Evolutionary conservation across 805 yeast genomes (phyloP), one percentile per base, ranked within the genome.

Genomic region (Tetrapisispora pingtungensis): DNA sequence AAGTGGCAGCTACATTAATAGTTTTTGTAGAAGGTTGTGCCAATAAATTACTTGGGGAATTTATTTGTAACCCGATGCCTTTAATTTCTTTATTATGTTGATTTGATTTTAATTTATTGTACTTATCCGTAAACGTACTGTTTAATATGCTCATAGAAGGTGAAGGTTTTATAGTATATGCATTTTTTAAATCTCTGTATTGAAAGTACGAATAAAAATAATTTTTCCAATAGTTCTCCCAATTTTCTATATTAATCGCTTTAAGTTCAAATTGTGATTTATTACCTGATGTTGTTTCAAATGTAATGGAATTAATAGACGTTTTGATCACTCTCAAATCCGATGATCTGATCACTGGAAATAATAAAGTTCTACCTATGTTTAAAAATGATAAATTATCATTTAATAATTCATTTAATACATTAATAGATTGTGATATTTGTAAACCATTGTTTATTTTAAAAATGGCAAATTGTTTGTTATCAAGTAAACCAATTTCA

Each of bases 201-300:
- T 50, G 43, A 24, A 59, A 45, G 20, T 38, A 37, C 10, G 14
- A 7, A 18, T 37, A 27, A 37, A 37, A 37, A 27, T 27, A 47
- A 7, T 44, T 31, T 39, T 49, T 54, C 65, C 65, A 61, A 33
- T 51, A 44, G 1, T 46, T 41, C 26, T 56, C 50, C 65, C 65
- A 62, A 36, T 51, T 51, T 4, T 55, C 24, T 10, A 54, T 36
- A 45, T 56, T 58, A 10, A 52, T 41, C 12, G 61, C 55, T 8
- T 46, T 48, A 12, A 62, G 32, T 17, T 45, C 41, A 22, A 62
- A 37, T 13, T 22, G 18, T 1, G 54, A 44, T 15, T 49, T 46
- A 41, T 57, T 60, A 1, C 59, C 63, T 2, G 57, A 52, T 10
- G 41, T 37, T 4, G 58, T 52, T 24, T 44, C 45, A 18, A 62